phyloP scores from a whole-genome alignment of 371 early-diverging fungal genomes.

The Mucor piriformis region DNA sequence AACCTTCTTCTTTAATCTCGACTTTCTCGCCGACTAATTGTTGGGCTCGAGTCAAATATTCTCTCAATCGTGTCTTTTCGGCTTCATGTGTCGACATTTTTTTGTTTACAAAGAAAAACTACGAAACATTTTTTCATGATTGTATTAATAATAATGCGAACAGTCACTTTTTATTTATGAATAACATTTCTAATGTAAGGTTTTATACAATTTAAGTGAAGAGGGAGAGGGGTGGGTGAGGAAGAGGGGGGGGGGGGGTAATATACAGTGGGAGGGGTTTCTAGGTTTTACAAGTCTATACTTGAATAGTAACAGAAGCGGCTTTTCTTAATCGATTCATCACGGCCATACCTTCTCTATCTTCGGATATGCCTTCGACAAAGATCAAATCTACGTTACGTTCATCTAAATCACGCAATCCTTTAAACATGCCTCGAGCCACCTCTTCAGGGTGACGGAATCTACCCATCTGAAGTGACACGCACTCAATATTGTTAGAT shows the following conservation, averaged over 20 bases:
- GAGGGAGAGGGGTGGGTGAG: background rate
- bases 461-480: slow-evolving; percentile 46
- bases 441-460: slow-evolving; percentile 64
- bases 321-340: slow-evolving; percentile 98
- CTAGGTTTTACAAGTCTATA: slow-evolving; percentile 8
- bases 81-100: slow-evolving; percentile 27
- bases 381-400: slow-evolving; percentile 78
- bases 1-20: slow-evolving; percentile 25
- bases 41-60: slow-evolving; percentile 15
- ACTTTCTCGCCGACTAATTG: slow-evolving; percentile 28
- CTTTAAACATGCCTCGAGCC: slow-evolving; percentile 82
- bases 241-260: background rate
- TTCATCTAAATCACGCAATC: slow-evolving; percentile 83
- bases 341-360: slow-evolving; percentile 90
- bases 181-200: too few species aligned
- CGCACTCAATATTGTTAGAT: slow-evolving; percentile 24
- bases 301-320: slow-evolving; percentile 62
- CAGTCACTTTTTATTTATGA: too few species aligned
- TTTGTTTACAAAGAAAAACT: background rate
- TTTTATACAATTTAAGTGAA: background rate
- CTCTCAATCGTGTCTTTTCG: slow-evolving; percentile 16
- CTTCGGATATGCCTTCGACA: slow-evolving; percentile 86
- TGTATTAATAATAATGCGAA: background rate
- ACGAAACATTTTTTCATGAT: background rate
- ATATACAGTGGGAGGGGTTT: background rate